Evolutionary conservation across 2,329 filamentous ascomycete genomes (phyloP), one percentile per base, ranked within the genome.

Genomic region (Alternaria consortialis): DNA sequence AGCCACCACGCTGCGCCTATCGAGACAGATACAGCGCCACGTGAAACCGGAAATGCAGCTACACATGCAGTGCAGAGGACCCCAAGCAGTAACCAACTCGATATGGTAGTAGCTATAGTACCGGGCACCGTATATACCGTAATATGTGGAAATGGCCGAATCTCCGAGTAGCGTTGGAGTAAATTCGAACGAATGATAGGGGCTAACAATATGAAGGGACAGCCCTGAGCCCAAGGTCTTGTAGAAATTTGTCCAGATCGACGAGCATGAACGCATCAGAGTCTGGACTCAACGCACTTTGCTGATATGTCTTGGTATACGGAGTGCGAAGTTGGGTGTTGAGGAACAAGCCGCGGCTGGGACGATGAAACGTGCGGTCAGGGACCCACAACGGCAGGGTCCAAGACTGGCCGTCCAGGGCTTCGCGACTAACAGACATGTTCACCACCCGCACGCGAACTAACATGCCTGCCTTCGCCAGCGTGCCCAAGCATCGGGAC

Each of bases 401-500:
- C 32, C 31, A 37, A 36, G 46, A n/a, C 46, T 32, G 31, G 15
- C 46, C 46, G 12, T 34, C 31, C 12, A 34, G 31, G 37, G 17
- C 37, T 6, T 20, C 11, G 17, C 37, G 9, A 25, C 20, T 25
- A 36, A 31, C 46, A n/a, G 13, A 50, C 32, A n/a, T 34, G 46
- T 27, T 37, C 46, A 42, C 17, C 46, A 36, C 20, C 31, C 32
- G 20, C 39, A 46, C 23, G 29, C 48, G 29, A 57, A 23, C 29
- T 39, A 8, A 37, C 23, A 17, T 27, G 37, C 47, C 37, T 29
- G 37, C 36, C 23, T 15, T 58, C 31, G 20, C 31, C 47, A 52
- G 23, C 20, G 55, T 52, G 32, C 46, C 47, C 55, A 27, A 20
- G 48, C 27, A 11, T 46, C 56, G 56, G 48, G 40, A 37, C 17